Evolutionary conservation across 176 grass and related monocot species (phyloP).

Genomic region (Raddia distichophylla): DNA sequence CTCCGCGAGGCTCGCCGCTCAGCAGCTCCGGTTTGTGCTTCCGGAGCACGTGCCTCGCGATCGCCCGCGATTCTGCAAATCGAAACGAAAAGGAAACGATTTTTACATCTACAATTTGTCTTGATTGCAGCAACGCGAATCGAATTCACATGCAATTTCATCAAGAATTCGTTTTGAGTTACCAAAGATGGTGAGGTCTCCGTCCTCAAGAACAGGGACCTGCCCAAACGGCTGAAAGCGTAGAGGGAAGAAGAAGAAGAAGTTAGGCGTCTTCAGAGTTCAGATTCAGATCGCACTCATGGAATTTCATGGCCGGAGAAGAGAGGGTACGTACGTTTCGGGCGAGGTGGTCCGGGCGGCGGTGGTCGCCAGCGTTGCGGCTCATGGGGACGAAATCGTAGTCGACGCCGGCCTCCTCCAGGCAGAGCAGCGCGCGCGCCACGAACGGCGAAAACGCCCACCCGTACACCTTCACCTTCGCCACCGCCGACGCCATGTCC

Average conservation of each 20-base stretch:
- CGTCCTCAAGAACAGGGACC: slow-evolving; percentile 51
- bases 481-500: neutral
- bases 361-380: slow-evolving; percentile 37
- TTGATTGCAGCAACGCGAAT: too few relatives aligned
- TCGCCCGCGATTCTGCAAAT: slow-evolving; percentile 20
- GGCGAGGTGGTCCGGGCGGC: slow-evolving; percentile 48
- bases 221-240: slow-evolving; percentile 37
- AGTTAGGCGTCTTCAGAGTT: too few relatives aligned
- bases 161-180: too few relatives aligned
- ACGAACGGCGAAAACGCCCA: slow-evolving; percentile 49
- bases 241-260: neutral
- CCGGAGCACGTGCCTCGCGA: slow-evolving; percentile 22
- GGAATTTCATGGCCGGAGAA: neutral
- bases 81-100: too few relatives aligned
- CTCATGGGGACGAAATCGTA: slow-evolving; percentile 50
- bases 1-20: neutral
- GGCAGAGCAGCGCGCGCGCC: slow-evolving; percentile 46
- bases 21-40: slow-evolving; percentile 41
- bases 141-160: neutral
- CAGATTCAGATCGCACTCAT: too few relatives aligned
- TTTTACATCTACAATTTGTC: too few relatives aligned
- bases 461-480: slow-evolving; percentile 49
- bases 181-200: slow-evolving; percentile 42
- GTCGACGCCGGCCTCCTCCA: slow-evolving; percentile 64
- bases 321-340: slow-evolving; percentile 40